Evolutionary conservation across 2,329 filamentous ascomycete species (phyloP).

Genomic region (Whalleya microplaca): DNA sequence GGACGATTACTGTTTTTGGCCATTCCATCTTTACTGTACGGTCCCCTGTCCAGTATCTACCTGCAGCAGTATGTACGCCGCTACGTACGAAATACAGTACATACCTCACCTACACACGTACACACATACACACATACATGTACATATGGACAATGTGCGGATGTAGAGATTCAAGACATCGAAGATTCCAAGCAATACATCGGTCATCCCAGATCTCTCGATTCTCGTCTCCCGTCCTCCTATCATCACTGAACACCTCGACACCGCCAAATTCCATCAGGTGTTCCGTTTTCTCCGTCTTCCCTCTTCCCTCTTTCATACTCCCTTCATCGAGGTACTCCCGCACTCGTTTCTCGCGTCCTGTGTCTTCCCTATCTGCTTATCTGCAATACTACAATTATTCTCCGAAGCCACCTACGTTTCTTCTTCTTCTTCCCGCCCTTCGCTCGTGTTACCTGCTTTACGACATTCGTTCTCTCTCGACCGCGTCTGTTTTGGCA

Average conservation of each 20-base stretch:
- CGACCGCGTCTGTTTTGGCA: slow-evolving; percentile 20
- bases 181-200: neutral
- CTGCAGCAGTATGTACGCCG: too few species aligned
- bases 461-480: neutral
- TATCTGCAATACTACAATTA: too few species aligned
- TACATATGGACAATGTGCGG: neutral
- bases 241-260: neutral
- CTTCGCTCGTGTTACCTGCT: slow-evolving; percentile 13
- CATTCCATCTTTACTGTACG: neutral
- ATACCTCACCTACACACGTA: too few species aligned
- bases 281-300: neutral
- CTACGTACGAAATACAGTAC: too few species aligned
- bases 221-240: neutral
- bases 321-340: too few species aligned
- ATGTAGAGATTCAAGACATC: neutral
- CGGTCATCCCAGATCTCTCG: neutral
- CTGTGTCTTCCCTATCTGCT: too few species aligned
- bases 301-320: neutral
- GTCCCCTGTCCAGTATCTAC: too few species aligned
- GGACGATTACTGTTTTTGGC: neutral
- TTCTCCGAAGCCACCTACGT: slow-evolving; percentile 6
- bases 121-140: neutral
- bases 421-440: slow-evolving; percentile 11
- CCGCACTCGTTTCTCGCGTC: neutral
- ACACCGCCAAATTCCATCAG: neutral